Evolutionary conservation across 2,329 filamentous ascomycete species (phyloP), one percentile per base, ranked within the genome.

Genomic region (Lasiodiplodia sp.): DNA sequence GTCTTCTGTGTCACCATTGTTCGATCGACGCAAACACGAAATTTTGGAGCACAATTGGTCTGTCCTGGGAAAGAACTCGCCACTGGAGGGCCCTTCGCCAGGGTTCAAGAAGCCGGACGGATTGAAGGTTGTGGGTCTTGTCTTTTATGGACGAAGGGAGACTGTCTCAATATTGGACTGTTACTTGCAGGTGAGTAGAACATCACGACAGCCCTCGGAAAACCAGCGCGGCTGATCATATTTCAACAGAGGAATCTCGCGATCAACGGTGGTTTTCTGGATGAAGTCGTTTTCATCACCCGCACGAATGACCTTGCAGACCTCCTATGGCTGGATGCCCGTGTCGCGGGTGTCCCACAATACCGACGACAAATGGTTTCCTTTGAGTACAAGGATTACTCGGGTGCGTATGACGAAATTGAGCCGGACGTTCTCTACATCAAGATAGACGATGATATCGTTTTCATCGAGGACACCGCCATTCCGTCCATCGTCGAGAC

Each of bases 401-500:
- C 69, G 11, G 55, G 40, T 18, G 62, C 70, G 16, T 71, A 72
- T 72, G 69, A 71, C 21, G 62, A 51, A 49, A 70, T 67, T n/a
- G 64, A 71, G 12, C 69, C 75, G 28, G 70, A 74, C 23, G 72
- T 73, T 37, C 74, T 82, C 68, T 82, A 80, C 63, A 75, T 82
- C 58, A 81, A 80, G 70, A 81, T 83, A 40, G 81, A 82, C 69
- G 81, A 82, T 2, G 81, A 82, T 63, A 73, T 80, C 25, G 74
- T 82, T 37, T 83, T 77, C 67, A 70, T 83, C 11, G 79, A 82
- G 67, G 79, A 82, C 56, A 76, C 79, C 64, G 80, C 83, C 34
- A 86, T 89, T 57, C 82, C 85, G 1, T 82, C 85, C 3, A 79
- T 89, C 6, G 80, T 87, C 40, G 83, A 84, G 70, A 86, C 84